Evolutionary conservation across 345 rosid genomes (phyloP), one percentile per base, ranked within the genome.

Genomic region (Ailanthus altissimus): DNA sequence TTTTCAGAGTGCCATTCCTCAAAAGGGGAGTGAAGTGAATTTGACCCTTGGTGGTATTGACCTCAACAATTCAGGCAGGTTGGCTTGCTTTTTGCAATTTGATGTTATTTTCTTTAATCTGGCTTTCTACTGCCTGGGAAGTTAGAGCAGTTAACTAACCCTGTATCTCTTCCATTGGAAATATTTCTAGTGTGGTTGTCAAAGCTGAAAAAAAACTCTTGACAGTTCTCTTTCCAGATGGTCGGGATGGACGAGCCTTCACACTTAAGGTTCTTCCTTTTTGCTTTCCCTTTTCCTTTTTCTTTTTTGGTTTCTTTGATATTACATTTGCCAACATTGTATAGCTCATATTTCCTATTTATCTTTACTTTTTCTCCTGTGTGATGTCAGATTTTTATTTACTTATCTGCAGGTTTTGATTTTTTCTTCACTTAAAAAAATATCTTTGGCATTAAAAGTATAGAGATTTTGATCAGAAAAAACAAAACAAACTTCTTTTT

Each of bases 51-150:
- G 96, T 72, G 93, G 96, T 67, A 91, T 97, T 85, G 99, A 97
- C 84, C 99, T 97, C 91, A 92, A 97, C 98, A 97, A 88, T 89
- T 92, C 99, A 94, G 99, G 99, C 97, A 97, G 99, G 99, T 97
- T 85, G 90, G 99, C 90, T 85, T 84, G 78, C 85, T 82, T 79
- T 83, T 84, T 75, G 65, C 21, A 67, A 73, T 67, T 84, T 76
- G 53, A 66, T 68, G 49, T 68, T 67, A 8, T 6, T 57, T 51
- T 77, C 66, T 59, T 62, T 67, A 75, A 25, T 64, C 11, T 69
- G 59, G 47, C 43, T 66, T n/a, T 59, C 32, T 75, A 77, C 45
- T 11, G 28, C 13, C 18, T 11, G 56, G 46, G 5, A 84, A 70
- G 73, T 80, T 36, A 51, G 54, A 74, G 83, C 15, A 54, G 63